Evolutionary conservation across 1,284 basidiomycete genomes (phyloP).

Genomic region (Pyrrhoderma lamaoense): DNA sequence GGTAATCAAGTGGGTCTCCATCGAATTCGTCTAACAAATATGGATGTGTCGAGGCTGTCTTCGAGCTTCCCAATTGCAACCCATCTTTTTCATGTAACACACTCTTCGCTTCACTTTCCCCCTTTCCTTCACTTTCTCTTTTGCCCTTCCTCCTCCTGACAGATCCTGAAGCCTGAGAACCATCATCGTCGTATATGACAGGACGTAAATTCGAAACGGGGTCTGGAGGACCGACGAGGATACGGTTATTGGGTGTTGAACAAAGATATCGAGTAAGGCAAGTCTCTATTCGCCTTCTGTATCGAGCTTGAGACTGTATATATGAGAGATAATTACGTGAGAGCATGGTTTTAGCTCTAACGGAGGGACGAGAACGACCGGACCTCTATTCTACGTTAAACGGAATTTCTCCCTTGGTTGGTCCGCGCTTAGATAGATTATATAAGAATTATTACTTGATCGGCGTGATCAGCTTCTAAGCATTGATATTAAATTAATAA

Average conservation of each 20-base stretch:
- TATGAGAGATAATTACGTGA: not conserved
- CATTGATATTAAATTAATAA: too few species aligned
- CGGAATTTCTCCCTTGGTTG: too few species aligned
- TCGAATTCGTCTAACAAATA: conserved; percentile 69
- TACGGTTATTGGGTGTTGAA: conserved; percentile 3
- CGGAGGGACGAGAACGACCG: too few species aligned
- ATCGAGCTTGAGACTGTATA: not conserved
- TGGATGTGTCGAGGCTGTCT: conserved; percentile 39
- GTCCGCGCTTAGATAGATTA: too few species aligned
- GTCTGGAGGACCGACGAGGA: conserved; percentile 61
- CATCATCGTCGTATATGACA: conserved; percentile 58
- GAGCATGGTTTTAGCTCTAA: not conserved
- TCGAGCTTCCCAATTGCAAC: conserved; percentile 3
- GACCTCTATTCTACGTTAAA: too few species aligned
- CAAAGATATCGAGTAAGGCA: not conserved
- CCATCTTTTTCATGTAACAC: conserved; percentile 7
- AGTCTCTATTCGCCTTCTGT: not conserved
- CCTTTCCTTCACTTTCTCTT: not conserved
- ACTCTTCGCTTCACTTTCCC: too few species aligned
- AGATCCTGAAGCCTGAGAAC: conserved; percentile 23
- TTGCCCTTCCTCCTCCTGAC: conserved; percentile 19
- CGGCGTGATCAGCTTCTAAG: too few species aligned
- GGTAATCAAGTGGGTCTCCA: conserved; percentile 43
- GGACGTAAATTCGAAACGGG: conserved; percentile 73
- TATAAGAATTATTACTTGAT: too few species aligned